Evolutionary conservation across 495 filamentous ascomycete genomes (phyloP).

Genomic region (Xylaria venustula): DNA sequence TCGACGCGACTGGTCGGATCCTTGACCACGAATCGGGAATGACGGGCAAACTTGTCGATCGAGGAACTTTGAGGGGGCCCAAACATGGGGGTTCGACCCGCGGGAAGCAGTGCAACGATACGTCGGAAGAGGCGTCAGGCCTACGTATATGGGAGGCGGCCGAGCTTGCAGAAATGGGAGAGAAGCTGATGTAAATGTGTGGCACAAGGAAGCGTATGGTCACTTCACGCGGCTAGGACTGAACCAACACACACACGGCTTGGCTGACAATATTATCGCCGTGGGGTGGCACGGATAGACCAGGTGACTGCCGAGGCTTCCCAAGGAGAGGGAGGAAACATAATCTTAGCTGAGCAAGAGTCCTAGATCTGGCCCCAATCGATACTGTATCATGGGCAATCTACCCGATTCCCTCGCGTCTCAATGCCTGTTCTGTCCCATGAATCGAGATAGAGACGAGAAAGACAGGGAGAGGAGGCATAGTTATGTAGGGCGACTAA

Average conservation of each 20-base stretch:
- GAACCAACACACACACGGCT: constrained; percentile 5
- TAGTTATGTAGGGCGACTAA: not conserved
- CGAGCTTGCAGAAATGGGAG: constrained; percentile 5
- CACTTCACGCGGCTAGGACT: constrained; percentile 12
- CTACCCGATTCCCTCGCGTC: not conserved
- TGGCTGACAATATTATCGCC: constrained; percentile 13
- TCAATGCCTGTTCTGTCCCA: not conserved
- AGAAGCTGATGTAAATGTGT: constrained; percentile 11
- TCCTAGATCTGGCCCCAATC: constrained; percentile 12
- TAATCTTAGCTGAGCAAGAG: constrained; percentile 14
- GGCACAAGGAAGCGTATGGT: constrained; percentile 7
- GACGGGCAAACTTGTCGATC: constrained; percentile 28
- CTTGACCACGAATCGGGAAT: constrained; percentile 20
- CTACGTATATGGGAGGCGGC: constrained; percentile 2
- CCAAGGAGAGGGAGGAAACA: constrained; percentile 2
- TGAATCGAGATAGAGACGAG: not conserved
- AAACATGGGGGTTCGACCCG: not conserved
- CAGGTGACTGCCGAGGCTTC: constrained; percentile 7
- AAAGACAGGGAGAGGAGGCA: not conserved
- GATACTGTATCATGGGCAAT: not conserved
- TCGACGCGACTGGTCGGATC: constrained; percentile 27
- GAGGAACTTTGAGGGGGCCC: constrained; percentile 10
- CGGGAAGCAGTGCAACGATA: constrained; percentile 11
- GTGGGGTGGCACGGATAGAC: constrained; percentile 9
- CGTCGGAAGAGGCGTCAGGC: constrained; percentile 4